Base-by-base conservation (phyloP, 345 rosid species). In the Punica granatum region DNA sequence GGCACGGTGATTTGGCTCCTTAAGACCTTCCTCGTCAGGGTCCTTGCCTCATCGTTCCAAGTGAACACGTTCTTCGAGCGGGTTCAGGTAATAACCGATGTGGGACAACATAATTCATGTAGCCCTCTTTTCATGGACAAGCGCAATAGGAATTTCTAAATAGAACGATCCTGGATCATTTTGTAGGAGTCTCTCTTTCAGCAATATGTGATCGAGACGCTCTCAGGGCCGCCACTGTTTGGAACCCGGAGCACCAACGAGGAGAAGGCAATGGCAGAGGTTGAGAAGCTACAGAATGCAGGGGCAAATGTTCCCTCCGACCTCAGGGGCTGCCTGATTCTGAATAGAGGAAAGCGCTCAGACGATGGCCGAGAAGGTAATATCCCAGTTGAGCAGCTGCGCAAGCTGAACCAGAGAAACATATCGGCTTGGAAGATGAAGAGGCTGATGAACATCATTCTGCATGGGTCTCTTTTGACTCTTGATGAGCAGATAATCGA, bases 381-480 rank as follows among this genome's bases (percentile, higher is more conserved):
- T 28, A 70, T 78, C 41, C 44, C 65, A 10, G 67, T 81, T n/a
- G 82, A 81, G 21, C 69, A 70, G 21, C 64, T 79, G 80, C 75
- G 70, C 16, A 84, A 73, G 65, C 72, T 82, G 43, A 81, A 74
- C 58, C 78, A 75, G 56, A 82, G 66, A 73, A 80, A 84, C 54
- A 66, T 82, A 49, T 80, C 88, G 21, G 83, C 81, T 65, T 78
- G 81, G 86, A 82, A 76, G 59, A 77, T 82, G 86, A 78, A 71
- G 63, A 78, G 77, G 76, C 67, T 82, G 83, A 65, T 84, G 28
- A 71, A 74, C 43, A 75, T 80, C 16, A 25, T 78, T 53, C 70
- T 76, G 2, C 79, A 60, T 3, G 79, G 80, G 5, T 32, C 67
- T 18, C 68, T 84, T 63, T 76, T 80, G 35, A 84, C 88, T 4